Evolutionary conservation across 352 stramenopile genomes (phyloP), one percentile per base, ranked within the genome.

Genomic region (Aphanomyces euteiches): DNA sequence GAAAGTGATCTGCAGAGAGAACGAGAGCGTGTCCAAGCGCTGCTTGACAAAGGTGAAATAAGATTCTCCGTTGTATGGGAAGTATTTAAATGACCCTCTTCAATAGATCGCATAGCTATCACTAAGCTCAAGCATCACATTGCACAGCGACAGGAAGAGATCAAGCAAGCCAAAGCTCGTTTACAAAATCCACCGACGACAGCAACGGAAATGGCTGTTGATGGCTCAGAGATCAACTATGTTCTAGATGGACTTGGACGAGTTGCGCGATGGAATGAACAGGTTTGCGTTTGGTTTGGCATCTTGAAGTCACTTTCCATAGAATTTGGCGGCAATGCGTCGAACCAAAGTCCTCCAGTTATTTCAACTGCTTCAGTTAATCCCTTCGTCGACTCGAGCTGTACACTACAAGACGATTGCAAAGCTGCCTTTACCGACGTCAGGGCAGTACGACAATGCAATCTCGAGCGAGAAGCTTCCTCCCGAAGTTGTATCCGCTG

Each of bases 401-500:
- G 47, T 37, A 47, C 88, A 83, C 64, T 92, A 87, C 57, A 77
- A 85, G 17, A 86, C 85, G 15, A 92, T 94, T 74, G 74, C 76
- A 10, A 76, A 77, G 39, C 74, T 94, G 12, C 87, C 87, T 40
- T 56, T 94, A 34, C 87, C 87, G 3, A 82, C 89, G 36, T 92
- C 83, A 4, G 87, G 84, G 8, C 77, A 81, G 21, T 94, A 82
- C 61, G 59, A 58, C 21, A 2, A 2, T 28, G 28, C 28, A 28
- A 2, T 28, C 28, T 28, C 28, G 28, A 28, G 28, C 28, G 37
- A 36, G 7, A 58, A 81, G 36, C 75, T 94, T 48, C 86, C 86
- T 38, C 81, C 83, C 7, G 85, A 92, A 72, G 85, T 94, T 8
- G 85, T 89, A 17, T 74, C 86, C 15, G 86, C 80, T 2, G 86